These are phyloP conservation scores for Pseudogymnoascus sp. DNA, from an alignment of 2,329 filamentous ascomycete species.

Conservation along the genomic window DNA sequence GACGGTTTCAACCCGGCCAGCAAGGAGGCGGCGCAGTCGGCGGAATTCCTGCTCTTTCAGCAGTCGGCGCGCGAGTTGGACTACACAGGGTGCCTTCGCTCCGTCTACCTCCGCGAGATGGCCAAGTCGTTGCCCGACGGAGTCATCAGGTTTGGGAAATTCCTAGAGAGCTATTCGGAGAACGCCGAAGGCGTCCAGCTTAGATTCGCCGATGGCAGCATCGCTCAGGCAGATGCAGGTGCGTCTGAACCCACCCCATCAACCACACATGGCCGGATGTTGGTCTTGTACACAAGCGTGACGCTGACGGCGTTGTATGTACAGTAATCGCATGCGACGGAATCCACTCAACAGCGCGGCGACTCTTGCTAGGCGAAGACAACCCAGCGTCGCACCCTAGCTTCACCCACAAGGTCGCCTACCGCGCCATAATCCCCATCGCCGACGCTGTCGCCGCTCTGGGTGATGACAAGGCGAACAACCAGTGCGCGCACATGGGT, in stretches of 20 bases:
- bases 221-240: too few species aligned
- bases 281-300: not conserved
- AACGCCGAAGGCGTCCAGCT: too few species aligned
- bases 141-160: too few species aligned
- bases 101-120: too few species aligned
- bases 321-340: conserved; percentile 50
- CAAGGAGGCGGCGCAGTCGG: not conserved
- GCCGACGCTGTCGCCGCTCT: conserved; percentile 37
- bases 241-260: not conserved
- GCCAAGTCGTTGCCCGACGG: too few species aligned
- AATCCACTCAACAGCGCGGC: conserved; percentile 46
- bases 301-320: not conserved
- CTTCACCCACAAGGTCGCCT: conserved; percentile 50
- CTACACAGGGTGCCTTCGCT: not conserved
- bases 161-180: too few species aligned
- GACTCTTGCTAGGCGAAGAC: conserved; percentile 39
- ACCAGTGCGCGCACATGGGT: conserved; percentile 27
- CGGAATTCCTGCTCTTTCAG: too few species aligned
- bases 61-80: not conserved
- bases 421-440: conserved; percentile 51
- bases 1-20: not conserved
- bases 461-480: conserved; percentile 37
- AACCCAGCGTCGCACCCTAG: conserved; percentile 37
- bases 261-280: not conserved
- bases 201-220: too few species aligned